These are phyloP conservation scores for Crithidia mellificae DNA, from an alignment of 208 protist species.

Conservation along the genomic window DNA sequence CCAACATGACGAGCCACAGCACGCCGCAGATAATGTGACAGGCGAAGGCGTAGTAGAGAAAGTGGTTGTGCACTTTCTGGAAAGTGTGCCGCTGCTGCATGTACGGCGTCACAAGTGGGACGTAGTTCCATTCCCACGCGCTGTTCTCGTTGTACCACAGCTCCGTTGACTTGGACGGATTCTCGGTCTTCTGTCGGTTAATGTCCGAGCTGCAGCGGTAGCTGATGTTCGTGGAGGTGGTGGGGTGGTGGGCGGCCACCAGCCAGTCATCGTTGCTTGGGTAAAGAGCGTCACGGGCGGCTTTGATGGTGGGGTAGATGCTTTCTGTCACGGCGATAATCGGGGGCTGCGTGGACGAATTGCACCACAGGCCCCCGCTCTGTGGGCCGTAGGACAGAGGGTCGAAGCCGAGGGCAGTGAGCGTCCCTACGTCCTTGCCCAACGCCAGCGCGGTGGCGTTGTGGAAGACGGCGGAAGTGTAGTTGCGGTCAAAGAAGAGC, in stretches of 20 bases:
- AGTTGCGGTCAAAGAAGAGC: conserved; percentile 77
- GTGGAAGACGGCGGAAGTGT: conserved; percentile 62
- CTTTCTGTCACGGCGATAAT: conserved; percentile 52
- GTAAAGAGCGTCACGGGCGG: conserved; percentile 39
- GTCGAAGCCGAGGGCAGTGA: conserved; percentile 60
- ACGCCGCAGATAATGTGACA: conserved; percentile 56
- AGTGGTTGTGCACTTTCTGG: conserved; percentile 59
- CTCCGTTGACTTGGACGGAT: conserved; percentile 48
- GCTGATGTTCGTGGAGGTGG: conserved; percentile 34
- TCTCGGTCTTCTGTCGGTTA: conserved; percentile 56
- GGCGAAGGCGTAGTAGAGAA: conserved; percentile 48
- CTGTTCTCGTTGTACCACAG: conserved; percentile 57
- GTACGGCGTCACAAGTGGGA: conserved; percentile 58
- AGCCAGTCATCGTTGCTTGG: conserved; percentile 41
- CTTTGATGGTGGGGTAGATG: conserved; percentile 38
- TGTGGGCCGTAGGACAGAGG: conserved; percentile 37
- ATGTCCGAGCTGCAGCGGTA: conserved; percentile 66
- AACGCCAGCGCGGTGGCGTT: conserved; percentile 33
- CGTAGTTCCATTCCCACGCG: conserved; percentile 59
- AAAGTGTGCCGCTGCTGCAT: conserved; percentile 31
- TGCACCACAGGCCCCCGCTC: conserved; percentile 49
- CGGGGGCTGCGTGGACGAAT: conserved; percentile 40
- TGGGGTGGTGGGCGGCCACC: conserved; percentile 29
- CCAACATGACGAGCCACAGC: conserved; percentile 65
- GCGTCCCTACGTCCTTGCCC: conserved; percentile 48